phyloP scores from a whole-genome alignment of 106 monocot genomes.

The Allium fistulosum region DNA sequence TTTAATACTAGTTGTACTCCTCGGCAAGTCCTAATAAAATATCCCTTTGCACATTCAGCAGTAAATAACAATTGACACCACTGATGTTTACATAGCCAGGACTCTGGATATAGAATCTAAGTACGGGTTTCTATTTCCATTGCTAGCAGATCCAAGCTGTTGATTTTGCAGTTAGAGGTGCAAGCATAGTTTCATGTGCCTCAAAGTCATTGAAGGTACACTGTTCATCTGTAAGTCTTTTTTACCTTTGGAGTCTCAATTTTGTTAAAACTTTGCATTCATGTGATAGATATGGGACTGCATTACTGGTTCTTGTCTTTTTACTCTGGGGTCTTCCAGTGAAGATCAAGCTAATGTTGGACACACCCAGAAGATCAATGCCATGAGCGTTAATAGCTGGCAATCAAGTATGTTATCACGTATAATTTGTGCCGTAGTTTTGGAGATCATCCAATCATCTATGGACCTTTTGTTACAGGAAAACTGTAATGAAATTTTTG shows the following conservation, averaged over 20 bases:
- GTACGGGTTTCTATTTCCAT: background rate
- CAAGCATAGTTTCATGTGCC: slow-evolving; percentile 87
- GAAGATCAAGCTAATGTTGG: slow-evolving; percentile 43
- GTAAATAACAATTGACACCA: too few species aligned
- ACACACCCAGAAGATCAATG: slow-evolving; percentile 65
- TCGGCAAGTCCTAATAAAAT: too few species aligned
- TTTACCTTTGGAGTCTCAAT: slow-evolving; percentile 1
- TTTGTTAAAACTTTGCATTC: background rate
- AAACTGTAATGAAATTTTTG: too few species aligned
- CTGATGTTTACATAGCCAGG: too few species aligned
- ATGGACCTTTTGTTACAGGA: too few species aligned
- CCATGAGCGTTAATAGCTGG: slow-evolving; percentile 83
- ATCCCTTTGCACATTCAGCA: too few species aligned
- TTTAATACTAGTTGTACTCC: too few species aligned
- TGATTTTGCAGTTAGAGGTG: slow-evolving; percentile 84
- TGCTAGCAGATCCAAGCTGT: slow-evolving; percentile 61
- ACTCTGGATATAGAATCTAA: too few species aligned
- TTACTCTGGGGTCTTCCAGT: slow-evolving; percentile 46
- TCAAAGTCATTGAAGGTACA: slow-evolving; percentile 71
- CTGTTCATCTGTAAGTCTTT: background rate
- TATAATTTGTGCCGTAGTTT: background rate
- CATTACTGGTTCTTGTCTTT: slow-evolving; percentile 89
- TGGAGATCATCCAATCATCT: background rate
- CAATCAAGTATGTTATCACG: slow-evolving; percentile 61
- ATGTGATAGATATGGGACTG: slow-evolving; percentile 76